phyloP scores from a whole-genome alignment of 768 basidiomycete genomes.

The Leccinum variicolor region DNA sequence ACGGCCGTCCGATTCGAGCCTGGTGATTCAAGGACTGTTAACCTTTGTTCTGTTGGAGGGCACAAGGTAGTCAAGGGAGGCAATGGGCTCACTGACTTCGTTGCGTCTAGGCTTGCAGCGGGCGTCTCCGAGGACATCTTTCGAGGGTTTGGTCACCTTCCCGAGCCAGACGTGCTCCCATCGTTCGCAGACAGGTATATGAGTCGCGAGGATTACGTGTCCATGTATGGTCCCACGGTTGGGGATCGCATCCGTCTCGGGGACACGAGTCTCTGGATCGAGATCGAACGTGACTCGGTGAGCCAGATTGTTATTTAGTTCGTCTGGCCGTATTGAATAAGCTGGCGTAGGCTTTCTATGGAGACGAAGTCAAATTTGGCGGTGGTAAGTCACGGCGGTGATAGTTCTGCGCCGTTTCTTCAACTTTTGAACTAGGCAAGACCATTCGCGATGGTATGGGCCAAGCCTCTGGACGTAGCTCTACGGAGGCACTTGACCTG shows the following conservation, averaged over 20 bases:
- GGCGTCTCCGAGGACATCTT: conserved; percentile 17
- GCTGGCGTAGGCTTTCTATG: conserved; percentile 67
- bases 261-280: conserved; percentile 88
- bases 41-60: conserved; percentile 77
- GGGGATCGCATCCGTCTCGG: conserved; percentile 88
- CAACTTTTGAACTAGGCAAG: conserved; percentile 56
- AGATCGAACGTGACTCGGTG: conserved; percentile 85
- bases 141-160: conserved; percentile 64
- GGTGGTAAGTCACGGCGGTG: conserved; percentile 53
- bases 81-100: conserved; percentile 47
- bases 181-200: conserved; percentile 54
- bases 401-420: neutral
- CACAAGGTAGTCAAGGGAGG: conserved; percentile 72
- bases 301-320: neutral
- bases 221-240: conserved; percentile 94
- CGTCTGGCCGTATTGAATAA: neutral
- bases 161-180: conserved; percentile 59
- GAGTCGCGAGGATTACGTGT: conserved; percentile 71
- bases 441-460: conserved; percentile 97
- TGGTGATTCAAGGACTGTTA: conserved; percentile 81
- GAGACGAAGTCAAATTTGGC: conserved; percentile 97
- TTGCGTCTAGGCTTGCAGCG: conserved; percentile 52
- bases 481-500: conserved; percentile 74
- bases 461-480: conserved; percentile 72
- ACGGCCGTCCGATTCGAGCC: conserved; percentile 98